Evolutionary conservation across 257 asterid genomes (phyloP), one percentile per base, ranked within the genome.

Genomic region (Primulina eburnea): DNA sequence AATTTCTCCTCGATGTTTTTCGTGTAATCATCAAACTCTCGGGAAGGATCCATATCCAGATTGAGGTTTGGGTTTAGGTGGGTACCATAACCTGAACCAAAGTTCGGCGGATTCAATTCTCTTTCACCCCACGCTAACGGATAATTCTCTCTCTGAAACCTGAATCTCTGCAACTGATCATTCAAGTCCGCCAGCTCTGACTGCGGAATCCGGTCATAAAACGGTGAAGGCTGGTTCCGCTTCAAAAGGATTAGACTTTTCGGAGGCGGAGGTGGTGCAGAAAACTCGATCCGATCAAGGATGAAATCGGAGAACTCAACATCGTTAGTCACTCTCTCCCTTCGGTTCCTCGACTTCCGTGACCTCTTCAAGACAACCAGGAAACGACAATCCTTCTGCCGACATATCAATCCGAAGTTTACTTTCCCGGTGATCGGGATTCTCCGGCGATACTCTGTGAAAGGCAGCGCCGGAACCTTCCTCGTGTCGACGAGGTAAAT

Each of bases 331-430:
- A 61, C 6, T 80, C 82, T 88, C 65, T 73, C 82, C 70, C 83
- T 84, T 12, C 90, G 89, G 24, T 58, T 79, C 55, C 88, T 83
- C 60, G 82, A 74, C 73, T 85, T 88, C 52, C 98, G 77, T 4
- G 97, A 88, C 73, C 97, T 64, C 70, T 93, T 93, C 79, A 90
- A 40, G 50, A 93, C 89, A 5, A 87, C 99, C 0, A 87, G 89
- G 60, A 93, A 86, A 71, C 70, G 76, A 71, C 92, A 81, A 50
- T 80, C 87, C 71, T 58, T 82, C 78, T 82, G 89, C 33, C 86
- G 82, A 60, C 87, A 80, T 68, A 93, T 77, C 8, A 73, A 16
- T 0, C 75, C 79, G 29, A 90, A 93, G 70, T 90, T 87, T 43
- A 86, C 92, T 66, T 90, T 93, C 0, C 88, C 90, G 34, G 96